A percentile compares a stretch with the other conserved stretches of the same genome.
These are phyloP conservation scores for Ganoderma lingzhi DNA, from an alignment of 1,284 basidiomycete species.

Conservation along the genomic window DNA sequence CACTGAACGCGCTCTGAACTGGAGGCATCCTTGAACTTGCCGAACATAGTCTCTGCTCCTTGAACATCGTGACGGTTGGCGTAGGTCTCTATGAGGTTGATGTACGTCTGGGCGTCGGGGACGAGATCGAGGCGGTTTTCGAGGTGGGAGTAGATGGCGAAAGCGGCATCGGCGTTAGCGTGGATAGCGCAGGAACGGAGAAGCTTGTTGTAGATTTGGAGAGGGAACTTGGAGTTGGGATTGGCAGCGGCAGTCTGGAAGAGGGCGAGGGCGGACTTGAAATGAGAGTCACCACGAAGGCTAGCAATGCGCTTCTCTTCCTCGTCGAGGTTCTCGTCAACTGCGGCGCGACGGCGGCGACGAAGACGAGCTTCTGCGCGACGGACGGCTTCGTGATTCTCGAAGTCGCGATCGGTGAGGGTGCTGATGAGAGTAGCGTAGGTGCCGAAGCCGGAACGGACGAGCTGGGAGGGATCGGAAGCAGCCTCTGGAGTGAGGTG, in stretches of 20 bases:
- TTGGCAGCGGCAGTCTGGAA: conserved; percentile 68
- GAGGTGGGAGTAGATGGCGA: conserved; percentile 74
- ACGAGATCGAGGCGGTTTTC: conserved; percentile 55
- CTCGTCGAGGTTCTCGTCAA: conserved; percentile 35
- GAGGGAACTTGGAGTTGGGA: conserved; percentile 45
- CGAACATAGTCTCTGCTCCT: conserved; percentile 73
- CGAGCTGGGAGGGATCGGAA: conserved; percentile 26
- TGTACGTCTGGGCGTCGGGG: conserved; percentile 58
- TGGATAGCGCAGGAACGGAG: conserved; percentile 73
- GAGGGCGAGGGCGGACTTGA: conserved; percentile 73
- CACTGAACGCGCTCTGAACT: conserved; percentile 47
- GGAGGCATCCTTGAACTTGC: conserved; percentile 61
- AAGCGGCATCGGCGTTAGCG: conserved; percentile 67
- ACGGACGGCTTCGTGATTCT: conserved; percentile 62
- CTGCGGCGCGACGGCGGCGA: conserved; percentile 41
- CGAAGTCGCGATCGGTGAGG: conserved; percentile 77
- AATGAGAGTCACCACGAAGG: conserved; percentile 73
- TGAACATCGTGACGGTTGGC: conserved; percentile 59
- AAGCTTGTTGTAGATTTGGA: conserved; percentile 60
- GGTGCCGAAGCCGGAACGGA: conserved; percentile 51
- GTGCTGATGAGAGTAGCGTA: conserved; percentile 77
- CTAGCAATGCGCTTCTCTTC: conserved; percentile 46
- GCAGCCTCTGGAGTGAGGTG: conserved; percentile 17
- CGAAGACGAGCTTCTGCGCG: conserved; percentile 54
- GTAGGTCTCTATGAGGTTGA: conserved; percentile 71